Evolutionary conservation across 192 early-diverging fungal species (phyloP), one percentile per base, ranked within the genome.

Genomic region (Kickxella alabastrina): DNA sequence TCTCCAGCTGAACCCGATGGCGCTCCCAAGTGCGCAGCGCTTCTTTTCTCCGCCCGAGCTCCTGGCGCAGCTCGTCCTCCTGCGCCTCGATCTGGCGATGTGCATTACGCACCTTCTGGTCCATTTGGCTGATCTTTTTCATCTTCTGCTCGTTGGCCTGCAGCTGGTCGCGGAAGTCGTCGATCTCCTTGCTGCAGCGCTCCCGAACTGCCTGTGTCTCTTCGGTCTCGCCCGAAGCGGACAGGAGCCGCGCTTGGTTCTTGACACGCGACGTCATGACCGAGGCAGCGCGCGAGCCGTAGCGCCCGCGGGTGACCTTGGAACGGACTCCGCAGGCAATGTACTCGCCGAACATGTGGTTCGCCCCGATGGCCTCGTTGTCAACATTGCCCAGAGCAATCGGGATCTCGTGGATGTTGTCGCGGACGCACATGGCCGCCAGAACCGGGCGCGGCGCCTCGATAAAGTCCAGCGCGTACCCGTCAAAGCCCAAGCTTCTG

Each of bases 381-480:
- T 78, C 52, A 4, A 80, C 60, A 4, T 24, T 4, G 25, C 68
- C 63, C 10, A 52, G 55, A 10, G 73, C 59, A 2, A 73, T 19
- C 0, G 79, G 77, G 10, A 86, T 77, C 10, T 59, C 47, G 62
- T 94, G 79, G 8, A 94, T 59, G 0, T 65, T 44, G 21, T 76
- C 69, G 43, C 78, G 62, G 25, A 78, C 50, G 50, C 91, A 91
- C 18, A 94, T 50, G 10, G 82, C 80, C 0, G 73, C 75, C 25
- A 89, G 47, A 3, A 95, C 65, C 3, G 80, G 59, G 0, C 70
- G 66, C 6, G 87, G 87, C 0, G 83, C 91, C 12, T 90, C 86
- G 3, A 98, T 37, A 31, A 84, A 77, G 63, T 95, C 86, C 25
- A 87, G 65, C 12, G 86, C 49, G 49, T 83, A 90, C 24, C 86